A percentile compares a stretch with the other conserved stretches of the same genome.
Evolutionary conservation across 768 basidiomycete genomes (phyloP).

Genomic region (Trametes cinnabarina): DNA sequence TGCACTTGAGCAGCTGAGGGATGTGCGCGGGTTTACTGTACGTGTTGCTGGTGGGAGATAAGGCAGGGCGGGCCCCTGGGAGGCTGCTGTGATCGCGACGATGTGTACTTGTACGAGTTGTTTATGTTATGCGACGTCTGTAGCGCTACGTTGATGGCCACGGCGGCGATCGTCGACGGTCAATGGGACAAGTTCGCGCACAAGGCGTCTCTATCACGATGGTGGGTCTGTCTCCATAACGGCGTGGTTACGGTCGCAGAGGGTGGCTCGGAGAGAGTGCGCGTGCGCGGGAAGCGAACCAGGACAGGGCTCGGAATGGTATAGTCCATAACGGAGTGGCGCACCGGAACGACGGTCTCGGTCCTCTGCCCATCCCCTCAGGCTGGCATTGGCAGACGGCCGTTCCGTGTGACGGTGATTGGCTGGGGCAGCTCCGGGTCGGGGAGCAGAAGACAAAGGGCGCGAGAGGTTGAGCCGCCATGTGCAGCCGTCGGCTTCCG

Average conservation of each 20-base stretch:
- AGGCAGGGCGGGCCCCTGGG: too few relatives aligned
- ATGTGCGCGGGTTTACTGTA: not conserved
- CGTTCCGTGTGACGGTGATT: not conserved
- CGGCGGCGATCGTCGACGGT: not conserved
- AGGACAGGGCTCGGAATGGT: not conserved
- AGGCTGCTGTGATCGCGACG: conserved; percentile 11
- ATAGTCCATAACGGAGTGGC: conserved; percentile 9
- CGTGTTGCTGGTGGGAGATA: too few relatives aligned
- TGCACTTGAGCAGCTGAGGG: conserved; percentile 9
- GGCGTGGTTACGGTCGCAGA: not conserved
- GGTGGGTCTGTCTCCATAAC: not conserved
- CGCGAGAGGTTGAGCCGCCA: conserved; percentile 2
- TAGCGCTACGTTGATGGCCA: conserved; percentile 7
- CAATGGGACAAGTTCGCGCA: too few relatives aligned
- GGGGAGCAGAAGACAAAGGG: not conserved
- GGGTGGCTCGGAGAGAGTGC: not conserved
- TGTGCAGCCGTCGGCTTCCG: not conserved
- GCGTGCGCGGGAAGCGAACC: conserved; percentile 3
- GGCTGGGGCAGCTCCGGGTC: not conserved
- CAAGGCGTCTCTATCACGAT: too few relatives aligned
- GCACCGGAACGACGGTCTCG: not conserved
- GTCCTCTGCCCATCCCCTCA: not conserved
- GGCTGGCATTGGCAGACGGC: not conserved
- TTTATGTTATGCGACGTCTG: not conserved
- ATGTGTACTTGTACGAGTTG: conserved; percentile 3